Conservation (phyloP, 2,329 filamentous ascomycete species). For the Aulographum hederae region DNA sequence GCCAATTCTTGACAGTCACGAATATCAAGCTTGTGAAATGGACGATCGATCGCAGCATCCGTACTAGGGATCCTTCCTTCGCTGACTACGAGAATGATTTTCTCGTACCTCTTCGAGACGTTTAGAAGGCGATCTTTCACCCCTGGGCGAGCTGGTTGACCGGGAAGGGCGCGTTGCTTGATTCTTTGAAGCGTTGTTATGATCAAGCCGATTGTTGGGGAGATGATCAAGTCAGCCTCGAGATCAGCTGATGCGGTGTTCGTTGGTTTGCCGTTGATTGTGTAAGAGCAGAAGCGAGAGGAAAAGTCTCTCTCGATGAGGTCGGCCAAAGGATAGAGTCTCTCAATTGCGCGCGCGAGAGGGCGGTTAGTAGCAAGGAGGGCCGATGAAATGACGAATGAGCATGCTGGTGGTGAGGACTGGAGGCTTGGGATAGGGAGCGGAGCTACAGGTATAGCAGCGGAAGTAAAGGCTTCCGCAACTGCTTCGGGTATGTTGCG, state of each 20-base stretch:
- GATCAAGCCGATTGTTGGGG: slow-evolving; percentile 49
- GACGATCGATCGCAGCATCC: not conserved
- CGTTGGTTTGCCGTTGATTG: slow-evolving; percentile 3
- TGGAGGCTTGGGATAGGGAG: not conserved
- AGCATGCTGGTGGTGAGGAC: slow-evolving; percentile 10
- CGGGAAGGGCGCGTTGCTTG: slow-evolving; percentile 53
- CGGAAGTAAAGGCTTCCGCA: not conserved
- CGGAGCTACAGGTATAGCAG: not conserved
- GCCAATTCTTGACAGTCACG: slow-evolving; percentile 26
- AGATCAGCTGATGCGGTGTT: slow-evolving; percentile 7
- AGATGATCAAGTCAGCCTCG: slow-evolving; percentile 58
- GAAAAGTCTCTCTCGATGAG: slow-evolving; percentile 44
- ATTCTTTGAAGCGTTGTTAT: slow-evolving; percentile 53
- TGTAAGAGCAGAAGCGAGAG: slow-evolving; percentile 7
- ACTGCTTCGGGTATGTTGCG: not conserved
- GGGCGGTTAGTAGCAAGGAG: slow-evolving; percentile 23
- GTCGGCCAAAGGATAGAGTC: slow-evolving; percentile 27
- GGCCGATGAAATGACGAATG: slow-evolving; percentile 34
- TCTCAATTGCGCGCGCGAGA: slow-evolving; percentile 32
- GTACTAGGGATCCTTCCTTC: slow-evolving; percentile 9
- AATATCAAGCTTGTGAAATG: slow-evolving; percentile 10
- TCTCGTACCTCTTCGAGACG: slow-evolving; percentile 44
- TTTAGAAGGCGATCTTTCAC: slow-evolving; percentile 36
- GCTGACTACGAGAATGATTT: slow-evolving; percentile 49
- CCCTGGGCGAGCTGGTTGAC: slow-evolving; percentile 26